Conservation (phyloP, 139 green algal genomes). For the Mesotaenium endlicherianum region DNA sequence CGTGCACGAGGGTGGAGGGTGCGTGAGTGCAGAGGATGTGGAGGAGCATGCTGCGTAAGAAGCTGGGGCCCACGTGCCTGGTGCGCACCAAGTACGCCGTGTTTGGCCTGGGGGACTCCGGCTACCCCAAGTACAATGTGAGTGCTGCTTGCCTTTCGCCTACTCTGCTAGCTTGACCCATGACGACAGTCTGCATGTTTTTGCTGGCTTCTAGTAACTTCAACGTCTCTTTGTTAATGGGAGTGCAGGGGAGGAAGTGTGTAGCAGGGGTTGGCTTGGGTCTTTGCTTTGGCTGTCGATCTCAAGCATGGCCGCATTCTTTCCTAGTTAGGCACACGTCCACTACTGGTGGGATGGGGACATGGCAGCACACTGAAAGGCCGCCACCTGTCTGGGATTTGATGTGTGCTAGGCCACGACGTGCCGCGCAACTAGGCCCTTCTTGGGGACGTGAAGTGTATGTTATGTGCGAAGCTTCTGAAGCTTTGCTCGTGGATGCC, state of each 20-base stretch:
- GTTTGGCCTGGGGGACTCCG: constrained; percentile 93
- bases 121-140: constrained; percentile 91
- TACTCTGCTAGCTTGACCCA: neutral
- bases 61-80: constrained; percentile 71
- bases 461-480: neutral
- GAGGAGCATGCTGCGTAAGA: constrained; percentile 83
- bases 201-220: neutral
- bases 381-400: too few species aligned
- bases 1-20: neutral
- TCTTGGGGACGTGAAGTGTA: too few species aligned
- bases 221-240: neutral
- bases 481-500: neutral
- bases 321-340: too few species aligned
- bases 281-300: neutral
- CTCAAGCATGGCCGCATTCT: neutral
- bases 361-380: too few species aligned
- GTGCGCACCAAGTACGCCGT: constrained; percentile 63
- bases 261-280: neutral
- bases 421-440: too few species aligned
- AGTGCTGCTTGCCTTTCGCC: neutral
- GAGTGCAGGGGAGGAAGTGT: neutral
- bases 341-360: too few species aligned
- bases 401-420: too few species aligned
- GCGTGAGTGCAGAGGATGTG: constrained; percentile 68
- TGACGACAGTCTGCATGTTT: neutral